Percentiles rank a stretch among this genome's conserved stretches.
phyloP scores from a whole-genome alignment of 2,329 filamentous ascomycete species.

The Mycocentrospora acerina region DNA sequence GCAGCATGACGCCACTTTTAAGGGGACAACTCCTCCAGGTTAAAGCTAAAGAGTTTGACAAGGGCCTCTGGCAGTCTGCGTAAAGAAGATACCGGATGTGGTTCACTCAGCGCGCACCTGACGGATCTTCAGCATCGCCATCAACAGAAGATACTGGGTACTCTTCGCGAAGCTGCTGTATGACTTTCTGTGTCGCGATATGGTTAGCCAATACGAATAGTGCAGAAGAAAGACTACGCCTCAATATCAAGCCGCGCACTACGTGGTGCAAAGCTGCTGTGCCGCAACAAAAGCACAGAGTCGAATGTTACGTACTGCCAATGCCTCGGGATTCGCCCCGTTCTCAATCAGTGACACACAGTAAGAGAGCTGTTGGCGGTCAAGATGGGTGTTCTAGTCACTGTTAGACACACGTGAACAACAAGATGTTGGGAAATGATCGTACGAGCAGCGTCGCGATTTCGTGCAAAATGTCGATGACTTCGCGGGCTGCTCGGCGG shows the following conservation, averaged over 20 bases:
- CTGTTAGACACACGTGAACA: too few species aligned
- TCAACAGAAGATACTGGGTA: constrained; percentile 37
- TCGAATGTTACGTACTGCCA: constrained; percentile 69
- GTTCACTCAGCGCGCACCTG: constrained; percentile 23
- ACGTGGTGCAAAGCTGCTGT: too few species aligned
- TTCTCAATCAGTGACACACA: constrained; percentile 98
- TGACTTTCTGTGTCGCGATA: constrained; percentile 44
- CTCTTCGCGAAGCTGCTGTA: constrained; percentile 48
- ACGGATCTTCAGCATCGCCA: constrained; percentile 26
- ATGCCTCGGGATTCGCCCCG: constrained; percentile 90
- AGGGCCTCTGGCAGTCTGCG: constrained; percentile 10
- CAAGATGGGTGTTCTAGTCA: constrained; percentile 83
- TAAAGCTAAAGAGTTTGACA: too few species aligned
- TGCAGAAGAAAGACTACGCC: too few species aligned
- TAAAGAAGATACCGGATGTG: constrained; percentile 8
- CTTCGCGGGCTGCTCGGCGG: constrained; percentile 76
- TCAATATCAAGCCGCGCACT: too few species aligned
- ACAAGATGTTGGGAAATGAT: constrained; percentile 1
- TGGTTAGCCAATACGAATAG: neutral
- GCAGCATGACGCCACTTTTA: too few species aligned
- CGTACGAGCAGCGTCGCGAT: constrained; percentile 86
- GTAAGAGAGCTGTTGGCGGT: constrained; percentile 85
- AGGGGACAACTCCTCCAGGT: too few species aligned
- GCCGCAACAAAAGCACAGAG: neutral
- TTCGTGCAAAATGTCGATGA: constrained; percentile 77